These are phyloP conservation scores for Nothophaeocryptopus gaeumannii DNA, from an alignment of 2,329 filamentous ascomycete genomes.

Conservation along the genomic window DNA sequence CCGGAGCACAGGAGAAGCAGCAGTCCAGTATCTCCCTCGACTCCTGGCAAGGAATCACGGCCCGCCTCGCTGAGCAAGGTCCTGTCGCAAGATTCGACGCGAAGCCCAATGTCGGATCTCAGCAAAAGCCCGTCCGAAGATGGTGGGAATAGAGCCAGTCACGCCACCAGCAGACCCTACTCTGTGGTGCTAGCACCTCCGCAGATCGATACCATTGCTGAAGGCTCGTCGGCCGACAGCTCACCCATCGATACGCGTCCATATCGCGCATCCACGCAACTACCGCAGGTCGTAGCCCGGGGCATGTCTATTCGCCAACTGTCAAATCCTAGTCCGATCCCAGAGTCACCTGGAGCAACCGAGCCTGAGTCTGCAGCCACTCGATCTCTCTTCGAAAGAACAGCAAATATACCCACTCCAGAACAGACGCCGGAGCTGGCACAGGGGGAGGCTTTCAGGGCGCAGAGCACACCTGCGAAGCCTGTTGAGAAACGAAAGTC, in stretches of 20 bases:
- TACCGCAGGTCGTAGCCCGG: conserved; percentile 10
- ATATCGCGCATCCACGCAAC: not conserved
- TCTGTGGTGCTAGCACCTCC: conserved; percentile 19
- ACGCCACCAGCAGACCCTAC: conserved; percentile 13
- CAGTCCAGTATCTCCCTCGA: conserved; percentile 21
- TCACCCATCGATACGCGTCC: conserved; percentile 13
- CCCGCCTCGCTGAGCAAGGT: conserved; percentile 17
- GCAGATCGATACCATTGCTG: conserved; percentile 18
- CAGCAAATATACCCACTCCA: conserved; percentile 17
- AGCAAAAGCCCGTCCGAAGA: conserved; percentile 7
- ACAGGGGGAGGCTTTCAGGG: conserved; percentile 14
- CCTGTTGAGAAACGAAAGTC: conserved; percentile 32
- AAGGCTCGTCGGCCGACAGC: conserved; percentile 15
- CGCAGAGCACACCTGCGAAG: conserved; percentile 15
- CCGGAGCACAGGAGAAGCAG: conserved; percentile 13
- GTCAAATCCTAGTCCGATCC: not conserved
- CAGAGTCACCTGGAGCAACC: conserved; percentile 1
- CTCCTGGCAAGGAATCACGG: conserved; percentile 15
- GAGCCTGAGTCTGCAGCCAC: conserved; percentile 1
- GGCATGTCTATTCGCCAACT: conserved; percentile 13
- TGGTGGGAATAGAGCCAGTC: conserved; percentile 1
- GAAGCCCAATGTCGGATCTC: conserved; percentile 4
- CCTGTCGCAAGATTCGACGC: conserved; percentile 4
- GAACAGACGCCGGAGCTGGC: conserved; percentile 18
- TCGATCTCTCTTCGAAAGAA: conserved; percentile 6